Base-by-base conservation (phyloP, 1,139 yeast species). In the Saccharomyces pastorianus region DNA sequence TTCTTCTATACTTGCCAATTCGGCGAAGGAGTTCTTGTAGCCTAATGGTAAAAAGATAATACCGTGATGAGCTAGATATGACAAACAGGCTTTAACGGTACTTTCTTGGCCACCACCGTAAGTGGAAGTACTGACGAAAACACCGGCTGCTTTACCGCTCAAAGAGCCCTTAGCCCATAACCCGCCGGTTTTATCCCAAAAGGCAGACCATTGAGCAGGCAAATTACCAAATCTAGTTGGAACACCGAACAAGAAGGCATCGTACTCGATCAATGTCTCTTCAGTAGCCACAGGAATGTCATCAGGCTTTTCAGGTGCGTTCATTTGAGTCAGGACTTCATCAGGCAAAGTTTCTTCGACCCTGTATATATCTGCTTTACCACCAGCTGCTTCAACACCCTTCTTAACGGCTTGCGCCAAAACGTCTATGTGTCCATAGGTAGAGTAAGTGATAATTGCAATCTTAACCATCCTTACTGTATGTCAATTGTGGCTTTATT, bases 101-200 rank as follows among this genome's bases (percentile, higher is more conserved):
- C 74, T 64, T 71, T 83, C 88, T 71, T 82, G 85, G 55, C 88
- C 88, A 60, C 86, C 87, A 56, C 85, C 85, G 59, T 88, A 77
- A 66, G 75, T 76, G 47, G 82, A 71, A 46, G 86, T 81, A 50
- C 82, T 73, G 51, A 79, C 79, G 64, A 83, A 83, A 53, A 80
- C 67, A 56, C 83, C 83, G 38, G 80, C 84, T 58, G 73, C 75
- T 71, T 83, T 83, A 61, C 85, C 85, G 58, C 72, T 64, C 53
- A 81, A 73, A 27, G 78, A 75, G 59, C 86, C 85, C 29, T 63
- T 51, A 48, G 81, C 83, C 88, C 88, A 83, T 58, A 81, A 73
- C 25, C 79, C 79, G 59, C 84, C 82, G 52, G 85, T 80, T 54
- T 76, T 68, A 64, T 81, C 86, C 83, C 83, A 80, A 73, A 81